These are phyloP conservation scores for Penicillium aurantiogriseum DNA, from an alignment of 2,329 filamentous ascomycete genomes.

Conservation along the genomic window DNA sequence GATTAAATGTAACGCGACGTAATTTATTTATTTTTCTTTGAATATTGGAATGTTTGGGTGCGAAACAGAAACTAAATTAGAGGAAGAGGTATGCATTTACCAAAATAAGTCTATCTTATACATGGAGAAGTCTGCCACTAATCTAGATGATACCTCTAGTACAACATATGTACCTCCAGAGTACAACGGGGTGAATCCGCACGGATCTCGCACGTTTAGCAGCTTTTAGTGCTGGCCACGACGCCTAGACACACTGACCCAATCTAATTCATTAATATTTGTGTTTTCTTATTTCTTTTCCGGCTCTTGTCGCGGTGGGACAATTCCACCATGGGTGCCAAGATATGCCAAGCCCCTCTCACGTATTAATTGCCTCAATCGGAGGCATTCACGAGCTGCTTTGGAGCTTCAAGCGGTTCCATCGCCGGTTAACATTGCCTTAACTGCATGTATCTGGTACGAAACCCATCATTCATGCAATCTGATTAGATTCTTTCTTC, in stretches of 20 bases:
- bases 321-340: neutral
- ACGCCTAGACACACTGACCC: neutral
- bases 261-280: neutral
- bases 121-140: neutral
- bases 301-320: neutral
- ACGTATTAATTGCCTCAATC: neutral
- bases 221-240: neutral
- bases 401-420: slow-evolving; percentile 1
- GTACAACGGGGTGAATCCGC: neutral
- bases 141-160: too few relatives aligned
- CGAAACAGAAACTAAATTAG: neutral
- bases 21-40: neutral
- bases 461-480: neutral
- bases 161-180: neutral
- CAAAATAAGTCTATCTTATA: too few relatives aligned
- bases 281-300: neutral
- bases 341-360: neutral
- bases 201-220: neutral
- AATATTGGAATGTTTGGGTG: neutral
- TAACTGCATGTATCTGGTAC: neutral
- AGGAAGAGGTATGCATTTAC: neutral
- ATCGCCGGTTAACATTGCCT: neutral
- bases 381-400: neutral
- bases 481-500: slow-evolving; percentile 12
- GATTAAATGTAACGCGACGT: neutral